phyloP scores from a whole-genome alignment of 495 filamentous ascomycete species.

The Penicillium silybi region DNA sequence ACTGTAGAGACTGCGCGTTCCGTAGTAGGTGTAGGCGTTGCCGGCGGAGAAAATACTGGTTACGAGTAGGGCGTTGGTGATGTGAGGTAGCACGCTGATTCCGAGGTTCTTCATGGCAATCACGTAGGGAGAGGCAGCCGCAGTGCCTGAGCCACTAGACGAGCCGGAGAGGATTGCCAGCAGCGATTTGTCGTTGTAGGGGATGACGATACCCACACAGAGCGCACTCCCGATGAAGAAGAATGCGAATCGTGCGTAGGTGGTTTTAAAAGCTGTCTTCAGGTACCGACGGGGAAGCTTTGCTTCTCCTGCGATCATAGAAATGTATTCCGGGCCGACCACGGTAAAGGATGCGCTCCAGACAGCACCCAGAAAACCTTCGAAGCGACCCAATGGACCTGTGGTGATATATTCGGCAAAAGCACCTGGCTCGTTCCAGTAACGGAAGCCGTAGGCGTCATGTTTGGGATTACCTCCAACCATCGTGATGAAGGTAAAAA shows the following conservation, averaged over 20 bases:
- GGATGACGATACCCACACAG: conserved; percentile 62
- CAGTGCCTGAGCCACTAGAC: conserved; percentile 37
- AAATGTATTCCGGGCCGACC: conserved; percentile 69
- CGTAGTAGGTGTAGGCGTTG: conserved; percentile 76
- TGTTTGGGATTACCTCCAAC: conserved; percentile 64
- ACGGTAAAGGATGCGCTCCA: conserved; percentile 38
- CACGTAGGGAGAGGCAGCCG: conserved; percentile 70
- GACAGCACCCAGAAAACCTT: conserved; percentile 67
- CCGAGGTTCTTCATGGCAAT: conserved; percentile 72
- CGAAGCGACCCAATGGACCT: conserved; percentile 60
- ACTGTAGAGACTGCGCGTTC: conserved; percentile 66
- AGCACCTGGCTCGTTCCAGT: conserved; percentile 30
- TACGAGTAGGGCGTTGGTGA: conserved; percentile 70
- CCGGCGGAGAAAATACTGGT: conserved; percentile 74
- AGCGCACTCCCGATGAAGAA: conserved; percentile 73
- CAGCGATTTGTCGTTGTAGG: conserved; percentile 53
- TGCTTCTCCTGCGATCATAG: conserved; percentile 74
- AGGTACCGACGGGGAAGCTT: conserved; percentile 56
- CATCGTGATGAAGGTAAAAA: conserved; percentile 49
- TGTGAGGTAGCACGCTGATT: conserved; percentile 61
- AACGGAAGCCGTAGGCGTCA: conserved; percentile 71
- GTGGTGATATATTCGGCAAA: conserved; percentile 49
- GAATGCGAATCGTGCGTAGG: conserved; percentile 64
- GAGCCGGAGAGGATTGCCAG: conserved; percentile 26
- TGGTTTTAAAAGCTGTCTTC: conserved; percentile 62